Percentiles rank a stretch among this genome's conserved stretches.
phyloP scores from a whole-genome alignment of 768 basidiomycete genomes.

The Termitomyces sp. region DNA sequence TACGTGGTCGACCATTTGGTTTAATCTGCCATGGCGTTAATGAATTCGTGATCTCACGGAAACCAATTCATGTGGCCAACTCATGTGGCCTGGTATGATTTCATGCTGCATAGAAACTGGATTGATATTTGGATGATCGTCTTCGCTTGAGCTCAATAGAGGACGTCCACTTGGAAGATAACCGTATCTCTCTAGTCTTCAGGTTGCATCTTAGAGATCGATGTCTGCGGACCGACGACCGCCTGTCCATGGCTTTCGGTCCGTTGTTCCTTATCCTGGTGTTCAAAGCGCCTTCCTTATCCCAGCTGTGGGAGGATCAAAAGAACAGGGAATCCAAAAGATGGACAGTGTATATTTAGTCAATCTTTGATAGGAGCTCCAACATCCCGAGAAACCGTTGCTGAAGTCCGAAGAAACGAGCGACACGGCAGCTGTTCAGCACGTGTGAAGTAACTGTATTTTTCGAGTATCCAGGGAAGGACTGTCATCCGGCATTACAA shows the following conservation, averaged over 20 bases:
- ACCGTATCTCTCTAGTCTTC: not conserved
- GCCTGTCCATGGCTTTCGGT: not conserved
- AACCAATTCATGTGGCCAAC: not conserved
- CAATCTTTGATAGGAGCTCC: not conserved
- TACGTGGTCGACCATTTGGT: constrained; percentile 4
- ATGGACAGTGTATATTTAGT: too few relatives aligned
- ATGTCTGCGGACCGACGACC: not conserved
- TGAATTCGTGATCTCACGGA: constrained; percentile 1
- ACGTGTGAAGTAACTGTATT: too few relatives aligned
- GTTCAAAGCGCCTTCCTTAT: not conserved
- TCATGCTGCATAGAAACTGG: not conserved
- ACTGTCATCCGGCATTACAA: constrained; percentile 1
- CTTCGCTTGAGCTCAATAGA: not conserved
- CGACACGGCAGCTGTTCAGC: not conserved
- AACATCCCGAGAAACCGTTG: not conserved
- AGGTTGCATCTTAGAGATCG: not conserved
- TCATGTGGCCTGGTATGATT: not conserved
- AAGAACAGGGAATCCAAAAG: not conserved
- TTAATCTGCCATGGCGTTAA: not conserved
- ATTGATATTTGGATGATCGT: not conserved
- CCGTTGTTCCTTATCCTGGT: not conserved
- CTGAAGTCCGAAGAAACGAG: not conserved
- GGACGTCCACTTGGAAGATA: not conserved
- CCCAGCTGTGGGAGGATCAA: not conserved
- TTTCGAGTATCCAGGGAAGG: constrained; percentile 3